phyloP scores from a whole-genome alignment of 116 monocot species.

The Papilionanthe hybrid region DNA sequence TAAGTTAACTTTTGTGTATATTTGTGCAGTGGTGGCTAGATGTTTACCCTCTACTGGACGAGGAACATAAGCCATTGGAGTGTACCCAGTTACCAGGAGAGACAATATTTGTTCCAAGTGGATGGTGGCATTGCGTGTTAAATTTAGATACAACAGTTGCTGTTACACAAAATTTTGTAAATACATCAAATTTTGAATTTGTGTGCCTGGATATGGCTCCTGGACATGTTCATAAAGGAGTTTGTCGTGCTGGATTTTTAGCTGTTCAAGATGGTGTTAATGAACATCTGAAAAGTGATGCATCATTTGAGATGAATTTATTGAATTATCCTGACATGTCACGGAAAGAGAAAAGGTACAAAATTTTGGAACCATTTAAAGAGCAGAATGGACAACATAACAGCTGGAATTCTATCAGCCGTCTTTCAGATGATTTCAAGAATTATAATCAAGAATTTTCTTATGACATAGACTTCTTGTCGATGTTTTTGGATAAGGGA shows the following conservation, averaged over 20 bases:
- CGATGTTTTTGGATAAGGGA: slow-evolving; percentile 68
- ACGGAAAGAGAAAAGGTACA: slow-evolving; percentile 53
- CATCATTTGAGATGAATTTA: slow-evolving; percentile 8
- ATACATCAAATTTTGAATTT: slow-evolving; percentile 72
- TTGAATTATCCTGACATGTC: slow-evolving; percentile 38
- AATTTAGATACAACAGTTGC: slow-evolving; percentile 93
- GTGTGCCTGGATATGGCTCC: slow-evolving; percentile 92
- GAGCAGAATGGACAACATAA: slow-evolving; percentile 10
- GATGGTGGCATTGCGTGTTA: slow-evolving; percentile 99
- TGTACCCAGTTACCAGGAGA: slow-evolving; percentile 96
- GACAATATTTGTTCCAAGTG: slow-evolving; percentile 97
- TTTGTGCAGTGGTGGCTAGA: slow-evolving; percentile 97
- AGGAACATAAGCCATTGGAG: slow-evolving; percentile 87
- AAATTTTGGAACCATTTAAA: slow-evolving; percentile 17
- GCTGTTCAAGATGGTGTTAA: slow-evolving; percentile 41
- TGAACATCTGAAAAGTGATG: slow-evolving; percentile 18
- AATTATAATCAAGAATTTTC: slow-evolving; percentile 39
- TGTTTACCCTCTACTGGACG: slow-evolving; percentile 86
- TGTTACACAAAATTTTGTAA: slow-evolving; percentile 96
- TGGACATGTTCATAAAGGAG: slow-evolving; percentile 89
- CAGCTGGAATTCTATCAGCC: slow-evolving; percentile 12
- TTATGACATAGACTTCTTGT: slow-evolving; percentile 75
- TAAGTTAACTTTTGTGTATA: neutral
- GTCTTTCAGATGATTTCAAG: slow-evolving; percentile 16
- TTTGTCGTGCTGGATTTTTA: slow-evolving; percentile 85